A percentile compares a stretch with the other conserved stretches of the same genome.
phyloP scores from a whole-genome alignment of 129 eudicot species.

The Lonicera japonica region DNA sequence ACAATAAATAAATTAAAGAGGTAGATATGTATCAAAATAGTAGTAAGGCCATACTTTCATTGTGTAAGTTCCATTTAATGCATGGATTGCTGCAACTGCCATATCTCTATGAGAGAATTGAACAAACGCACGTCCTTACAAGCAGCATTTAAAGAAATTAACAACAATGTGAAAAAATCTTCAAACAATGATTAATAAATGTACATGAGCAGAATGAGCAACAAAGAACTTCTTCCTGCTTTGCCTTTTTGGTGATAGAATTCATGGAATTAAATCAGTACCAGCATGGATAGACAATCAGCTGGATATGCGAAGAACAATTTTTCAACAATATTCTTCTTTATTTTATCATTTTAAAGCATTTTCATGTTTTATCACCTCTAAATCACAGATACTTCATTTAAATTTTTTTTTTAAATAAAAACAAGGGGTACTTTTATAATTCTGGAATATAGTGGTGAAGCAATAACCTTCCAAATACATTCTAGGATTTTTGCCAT shows the following conservation, averaged over 20 bases:
- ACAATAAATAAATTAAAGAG: neutral
- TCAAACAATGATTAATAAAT: slow-evolving; percentile 1
- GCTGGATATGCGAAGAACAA: neutral
- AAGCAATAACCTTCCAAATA: too few species aligned
- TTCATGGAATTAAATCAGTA: neutral
- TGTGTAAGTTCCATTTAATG: slow-evolving; percentile 56
- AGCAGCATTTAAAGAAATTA: slow-evolving; percentile 16
- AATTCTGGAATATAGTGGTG: too few species aligned
- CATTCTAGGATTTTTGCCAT: too few species aligned
- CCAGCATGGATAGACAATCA: neutral
- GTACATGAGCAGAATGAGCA: neutral
- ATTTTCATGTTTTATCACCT: neutral
- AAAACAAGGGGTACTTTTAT: too few species aligned
- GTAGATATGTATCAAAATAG: slow-evolving; percentile 3
- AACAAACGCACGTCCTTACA: slow-evolving; percentile 72
- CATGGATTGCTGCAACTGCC: slow-evolving; percentile 84
- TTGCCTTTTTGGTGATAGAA: neutral
- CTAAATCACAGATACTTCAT: too few species aligned
- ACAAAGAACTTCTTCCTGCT: neutral
- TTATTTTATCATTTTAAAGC: neutral
- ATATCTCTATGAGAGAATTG: slow-evolving; percentile 63
- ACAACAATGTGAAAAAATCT: neutral
- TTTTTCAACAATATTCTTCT: neutral
- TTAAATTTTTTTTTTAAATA: too few species aligned
- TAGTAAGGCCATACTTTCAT: slow-evolving; percentile 55